Evolutionary conservation across 192 early-diverging fungal species (phyloP), one percentile per base, ranked within the genome.

Genomic region (Funneliformis geosporum): DNA sequence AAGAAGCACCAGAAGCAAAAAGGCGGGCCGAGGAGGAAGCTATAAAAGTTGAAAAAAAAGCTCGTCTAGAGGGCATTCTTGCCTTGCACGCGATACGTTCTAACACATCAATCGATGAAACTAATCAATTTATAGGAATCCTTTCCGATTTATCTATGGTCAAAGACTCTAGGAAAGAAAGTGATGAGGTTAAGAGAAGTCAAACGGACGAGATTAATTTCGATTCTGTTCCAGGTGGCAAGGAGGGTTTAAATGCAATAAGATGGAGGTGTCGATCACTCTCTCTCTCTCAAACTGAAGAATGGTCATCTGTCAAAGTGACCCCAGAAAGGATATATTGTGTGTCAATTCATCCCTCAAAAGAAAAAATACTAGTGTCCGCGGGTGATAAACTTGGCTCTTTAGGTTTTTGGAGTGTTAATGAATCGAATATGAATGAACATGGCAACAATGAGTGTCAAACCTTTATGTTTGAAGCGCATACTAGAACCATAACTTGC

Each of bases 351-450:
- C 90, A 93, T 61, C 90, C 89, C 64, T 87, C 85, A 25, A 79
- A 42, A 9, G 84, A 82, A 25, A 90, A 90, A 77, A 40, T 92
- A 25, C 44, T 91, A 25, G 89, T 80, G 14, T 85, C 83, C 65
- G 86, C 81, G 12, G 87, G 88, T 1, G 89, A 88, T 68, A 84
- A 86, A 33, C 64, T 72, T 1, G 90, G 90, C 25, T 82, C 84
- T 62, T 67, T 92, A 10, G 83, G 88, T 11, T 88, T 93, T 50
- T 92, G 91, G 89, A 86, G 91, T 64, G 72, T 91, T 25, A 82
- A 89, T 38, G 86, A 85, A 47, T 69, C 73, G n/a, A 78, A 83
- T 10, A 82, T 82, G 25, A 78, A 81, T 1, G 80, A 80, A 8
- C 82, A 86, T 25, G 82, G 72, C 0, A 86, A 88, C 21, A 79